Evolutionary conservation across 306 rosid species (phyloP).

Genomic region (Gastrolobium villosum): DNA sequence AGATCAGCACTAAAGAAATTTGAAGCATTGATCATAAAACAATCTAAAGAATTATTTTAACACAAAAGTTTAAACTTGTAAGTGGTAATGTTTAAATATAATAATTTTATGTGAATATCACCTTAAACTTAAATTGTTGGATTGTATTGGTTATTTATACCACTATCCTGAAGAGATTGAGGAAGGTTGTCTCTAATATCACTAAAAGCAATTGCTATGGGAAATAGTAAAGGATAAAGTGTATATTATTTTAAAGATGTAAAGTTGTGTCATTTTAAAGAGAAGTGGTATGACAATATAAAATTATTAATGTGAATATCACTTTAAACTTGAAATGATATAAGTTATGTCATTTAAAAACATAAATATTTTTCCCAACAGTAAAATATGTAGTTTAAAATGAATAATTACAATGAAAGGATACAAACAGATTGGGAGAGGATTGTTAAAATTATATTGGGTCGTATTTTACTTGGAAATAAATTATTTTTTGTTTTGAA

Average conservation of each 20-base stretch:
- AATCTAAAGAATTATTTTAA: neutral
- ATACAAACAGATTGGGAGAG: slow-evolving; percentile 13
- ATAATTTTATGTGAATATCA: no score
- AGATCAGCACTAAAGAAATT: slow-evolving; percentile 33
- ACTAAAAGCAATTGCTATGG: neutral
- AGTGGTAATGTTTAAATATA: no score
- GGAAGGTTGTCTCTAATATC: slow-evolving; percentile 20
- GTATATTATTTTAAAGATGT: no score
- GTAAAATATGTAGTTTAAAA: slow-evolving; percentile 26
- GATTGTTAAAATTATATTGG: neutral
- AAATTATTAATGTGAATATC: no score
- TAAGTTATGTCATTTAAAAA: no score
- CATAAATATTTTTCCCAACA: no score
- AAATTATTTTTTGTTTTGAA: neutral
- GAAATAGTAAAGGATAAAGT: neutral
- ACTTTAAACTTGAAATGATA: no score
- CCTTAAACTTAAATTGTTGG: no score
- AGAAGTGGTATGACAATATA: no score
- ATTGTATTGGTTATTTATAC: no score
- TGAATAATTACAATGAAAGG: neutral
- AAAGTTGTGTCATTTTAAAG: no score
- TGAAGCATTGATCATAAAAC: slow-evolving; percentile 25
- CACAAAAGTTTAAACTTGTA: no score
- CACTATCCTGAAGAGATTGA: slow-evolving; percentile 26
- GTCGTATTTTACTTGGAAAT: slow-evolving; percentile 20